Conservation (phyloP, 2,329 filamentous ascomycete species). For the Penicillium sp. region DNA sequence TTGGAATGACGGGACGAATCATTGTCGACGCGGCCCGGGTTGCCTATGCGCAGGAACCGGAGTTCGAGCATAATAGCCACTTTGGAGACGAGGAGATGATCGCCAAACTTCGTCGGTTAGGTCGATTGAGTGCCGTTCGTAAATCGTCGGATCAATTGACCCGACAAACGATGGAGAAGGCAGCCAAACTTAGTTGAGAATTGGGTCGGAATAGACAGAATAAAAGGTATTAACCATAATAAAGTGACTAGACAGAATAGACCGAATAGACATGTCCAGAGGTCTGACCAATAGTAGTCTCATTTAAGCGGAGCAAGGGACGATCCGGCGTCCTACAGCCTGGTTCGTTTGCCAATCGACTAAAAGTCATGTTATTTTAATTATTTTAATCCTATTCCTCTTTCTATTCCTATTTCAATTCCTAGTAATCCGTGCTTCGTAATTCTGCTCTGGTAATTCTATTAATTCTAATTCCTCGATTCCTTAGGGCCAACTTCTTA, state of each 20-base stretch:
- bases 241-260: neutral
- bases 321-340: constrained; percentile 9
- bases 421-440: neutral
- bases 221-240: too few relatives aligned
- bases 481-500: too few relatives aligned
- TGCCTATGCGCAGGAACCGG: constrained; percentile 78
- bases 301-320: constrained; percentile 6
- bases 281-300: constrained; percentile 3
- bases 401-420: neutral
- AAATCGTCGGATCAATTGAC: constrained; percentile 56
- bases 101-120: constrained; percentile 55
- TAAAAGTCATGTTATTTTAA: too few relatives aligned
- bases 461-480: too few relatives aligned
- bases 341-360: constrained; percentile 11
- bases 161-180: constrained; percentile 52
- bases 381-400: neutral
- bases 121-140: constrained; percentile 55
- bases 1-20: constrained; percentile 92
- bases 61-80: constrained; percentile 73
- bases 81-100: constrained; percentile 70
- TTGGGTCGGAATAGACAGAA: neutral
- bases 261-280: neutral
- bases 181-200: constrained; percentile 47
- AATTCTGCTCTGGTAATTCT: too few relatives aligned
- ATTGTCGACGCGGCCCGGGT: constrained; percentile 83